These are phyloP conservation scores for Termitomyces sp. DNA, from an alignment of 768 basidiomycete genomes.

Conservation along the genomic window DNA sequence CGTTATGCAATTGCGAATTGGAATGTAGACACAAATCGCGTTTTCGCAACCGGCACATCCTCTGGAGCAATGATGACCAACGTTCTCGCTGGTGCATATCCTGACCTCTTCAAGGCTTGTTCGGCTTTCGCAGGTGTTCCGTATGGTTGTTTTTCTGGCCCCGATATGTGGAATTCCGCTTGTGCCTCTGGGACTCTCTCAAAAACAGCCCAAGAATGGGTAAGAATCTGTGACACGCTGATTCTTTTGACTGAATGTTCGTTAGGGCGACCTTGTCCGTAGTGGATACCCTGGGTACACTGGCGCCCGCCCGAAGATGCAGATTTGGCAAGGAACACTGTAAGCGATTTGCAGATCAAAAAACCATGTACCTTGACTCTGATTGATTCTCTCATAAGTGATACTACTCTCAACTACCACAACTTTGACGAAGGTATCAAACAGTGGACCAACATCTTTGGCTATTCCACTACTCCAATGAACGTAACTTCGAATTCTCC, in stretches of 20 bases:
- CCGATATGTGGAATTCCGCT: slow-evolving; percentile 42
- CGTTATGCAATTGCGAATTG: slow-evolving; percentile 46
- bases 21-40: slow-evolving; percentile 39
- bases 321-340: slow-evolving; percentile 52
- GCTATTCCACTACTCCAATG: slow-evolving; percentile 36
- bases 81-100: slow-evolving; percentile 50
- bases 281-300: slow-evolving; percentile 50
- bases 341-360: slow-evolving; percentile 1
- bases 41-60: slow-evolving; percentile 48
- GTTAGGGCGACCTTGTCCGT: slow-evolving; percentile 40
- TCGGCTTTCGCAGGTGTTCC: slow-evolving; percentile 49
- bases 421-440: slow-evolving; percentile 51
- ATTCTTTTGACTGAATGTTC: not conserved
- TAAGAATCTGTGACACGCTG: slow-evolving; percentile 13
- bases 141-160: slow-evolving; percentile 49
- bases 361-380: not conserved
- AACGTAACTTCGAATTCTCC: slow-evolving; percentile 38
- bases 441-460: slow-evolving; percentile 56
- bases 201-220: slow-evolving; percentile 45
- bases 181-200: slow-evolving; percentile 42
- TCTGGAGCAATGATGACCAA: slow-evolving; percentile 63
- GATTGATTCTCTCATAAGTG: slow-evolving; percentile 22
- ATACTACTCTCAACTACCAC: slow-evolving; percentile 45
- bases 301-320: slow-evolving; percentile 46
- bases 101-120: slow-evolving; percentile 49